phyloP scores from a whole-genome alignment of 768 basidiomycete genomes.

The Mycena olivaceomarginata region DNA sequence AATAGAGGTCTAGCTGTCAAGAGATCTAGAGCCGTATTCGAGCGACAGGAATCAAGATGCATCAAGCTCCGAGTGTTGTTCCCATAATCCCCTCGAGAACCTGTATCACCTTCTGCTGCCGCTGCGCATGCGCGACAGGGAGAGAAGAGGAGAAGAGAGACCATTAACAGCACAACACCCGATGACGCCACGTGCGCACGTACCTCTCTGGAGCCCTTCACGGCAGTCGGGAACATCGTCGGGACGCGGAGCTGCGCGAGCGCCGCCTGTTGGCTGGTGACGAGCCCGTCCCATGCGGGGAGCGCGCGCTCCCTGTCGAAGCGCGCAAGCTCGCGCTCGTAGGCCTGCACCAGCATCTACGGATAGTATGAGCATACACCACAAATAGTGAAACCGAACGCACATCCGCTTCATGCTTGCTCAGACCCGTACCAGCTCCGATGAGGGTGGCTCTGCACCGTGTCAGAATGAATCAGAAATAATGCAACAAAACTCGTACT shows the following conservation, averaged over 20 bases:
- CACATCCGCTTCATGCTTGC: constrained; percentile 83
- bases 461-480: constrained; percentile 16
- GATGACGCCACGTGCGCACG: neutral
- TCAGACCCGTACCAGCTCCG: constrained; percentile 68
- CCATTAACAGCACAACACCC: neutral
- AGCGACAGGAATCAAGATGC: too few relatives aligned
- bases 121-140: constrained; percentile 59
- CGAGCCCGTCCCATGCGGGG: constrained; percentile 86
- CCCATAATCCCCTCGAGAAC: constrained; percentile 76
- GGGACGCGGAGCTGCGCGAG: constrained; percentile 80
- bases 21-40: too few relatives aligned
- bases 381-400: constrained; percentile 43
- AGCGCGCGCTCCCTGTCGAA: constrained; percentile 85
- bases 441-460: constrained; percentile 78
- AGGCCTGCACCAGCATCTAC: constrained; percentile 80
- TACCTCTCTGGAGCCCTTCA: constrained; percentile 74
- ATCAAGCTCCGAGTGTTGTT: neutral
- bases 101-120: constrained; percentile 82
- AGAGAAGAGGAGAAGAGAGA: neutral
- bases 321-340: constrained; percentile 77
- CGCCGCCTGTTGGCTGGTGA: constrained; percentile 80
- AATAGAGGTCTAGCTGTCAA: too few relatives aligned
- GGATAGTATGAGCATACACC: neutral
- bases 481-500: constrained; percentile 62
- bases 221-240: constrained; percentile 78